A percentile compares a stretch with the other conserved stretches of the same genome.
Evolutionary conservation across 208 protist genomes (phyloP).

Genomic region (Trypanosoma melophagium): DNA sequence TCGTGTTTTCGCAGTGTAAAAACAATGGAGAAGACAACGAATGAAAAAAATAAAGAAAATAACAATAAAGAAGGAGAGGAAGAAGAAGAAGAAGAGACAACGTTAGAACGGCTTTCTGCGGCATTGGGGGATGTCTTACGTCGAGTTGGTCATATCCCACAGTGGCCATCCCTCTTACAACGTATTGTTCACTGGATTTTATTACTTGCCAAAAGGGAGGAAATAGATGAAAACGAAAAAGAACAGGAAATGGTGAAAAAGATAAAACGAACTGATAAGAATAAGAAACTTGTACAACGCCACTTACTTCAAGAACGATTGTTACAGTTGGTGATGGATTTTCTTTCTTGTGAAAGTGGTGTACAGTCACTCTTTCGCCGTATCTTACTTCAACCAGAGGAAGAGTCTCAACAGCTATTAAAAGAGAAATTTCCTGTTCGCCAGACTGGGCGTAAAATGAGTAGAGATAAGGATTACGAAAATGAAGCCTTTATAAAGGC

Average conservation of each 20-base stretch:
- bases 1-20: background rate
- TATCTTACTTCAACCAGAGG: conserved; percentile 5
- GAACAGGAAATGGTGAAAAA: background rate
- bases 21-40: no score
- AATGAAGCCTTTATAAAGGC: conserved; percentile 24
- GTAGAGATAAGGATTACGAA: conserved; percentile 2
- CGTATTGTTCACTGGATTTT: conserved; percentile 33
- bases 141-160: conserved; percentile 53
- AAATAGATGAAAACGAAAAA: background rate
- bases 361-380: conserved; percentile 16
- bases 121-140: conserved; percentile 22
- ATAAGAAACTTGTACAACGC: background rate
- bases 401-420: background rate
- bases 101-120: conserved; percentile 12
- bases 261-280: conserved; percentile 1
- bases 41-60: background rate
- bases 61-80: conserved; percentile 3
- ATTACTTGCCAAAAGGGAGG: background rate
- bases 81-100: conserved; percentile 12
- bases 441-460: conserved; percentile 12
- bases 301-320: conserved; percentile 13
- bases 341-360: conserved; percentile 26
- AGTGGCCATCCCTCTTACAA: conserved; percentile 66
- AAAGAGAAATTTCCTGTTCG: background rate
- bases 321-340: conserved; percentile 24